A percentile compares a stretch with the other conserved stretches of the same genome.
Evolutionary conservation across 805 yeast species (phyloP).

Genomic region (Candida andamanensis): DNA sequence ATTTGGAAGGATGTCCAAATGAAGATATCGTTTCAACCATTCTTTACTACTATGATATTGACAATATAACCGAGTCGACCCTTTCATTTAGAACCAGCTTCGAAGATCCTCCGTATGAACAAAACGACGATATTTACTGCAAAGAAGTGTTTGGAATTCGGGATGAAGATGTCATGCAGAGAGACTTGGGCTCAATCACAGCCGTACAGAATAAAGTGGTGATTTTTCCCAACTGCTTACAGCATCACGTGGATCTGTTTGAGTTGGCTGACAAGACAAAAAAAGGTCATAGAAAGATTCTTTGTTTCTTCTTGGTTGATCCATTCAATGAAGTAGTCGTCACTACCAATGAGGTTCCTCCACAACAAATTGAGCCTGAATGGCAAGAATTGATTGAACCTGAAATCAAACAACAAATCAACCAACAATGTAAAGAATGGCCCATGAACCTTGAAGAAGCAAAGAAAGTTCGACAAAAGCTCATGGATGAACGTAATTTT

Average conservation of each 20-base stretch:
- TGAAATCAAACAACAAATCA: neutral
- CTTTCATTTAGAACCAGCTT: constrained; percentile 25
- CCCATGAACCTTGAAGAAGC: constrained; percentile 21
- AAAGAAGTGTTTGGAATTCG: constrained; percentile 22
- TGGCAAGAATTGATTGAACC: constrained; percentile 22
- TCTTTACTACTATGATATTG: constrained; percentile 35
- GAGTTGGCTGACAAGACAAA: constrained; percentile 29
- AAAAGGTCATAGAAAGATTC: constrained; percentile 34
- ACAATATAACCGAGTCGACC: constrained; percentile 32
- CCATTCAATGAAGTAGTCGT: constrained; percentile 25
- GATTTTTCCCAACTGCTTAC: constrained; percentile 35
- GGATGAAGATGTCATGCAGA: constrained; percentile 23
- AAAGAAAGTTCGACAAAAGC: constrained; percentile 18
- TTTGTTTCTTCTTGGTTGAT: constrained; percentile 37
- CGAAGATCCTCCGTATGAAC: constrained; percentile 32
- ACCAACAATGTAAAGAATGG: constrained; percentile 3
- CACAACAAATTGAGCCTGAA: constrained; percentile 30
- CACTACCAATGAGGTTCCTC: constrained; percentile 30
- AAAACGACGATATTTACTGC: constrained; percentile 23
- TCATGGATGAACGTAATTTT: constrained; percentile 27
- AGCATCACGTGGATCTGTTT: constrained; percentile 37
- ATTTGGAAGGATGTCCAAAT: constrained; percentile 37
- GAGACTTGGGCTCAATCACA: constrained; percentile 20
- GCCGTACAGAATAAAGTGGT: constrained; percentile 23
- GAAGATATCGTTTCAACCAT: constrained; percentile 40